A percentile compares a stretch with the other conserved stretches of the same genome.
Conservation (phyloP, 345 rosid genomes). For the Syzygium grande region DNA sequence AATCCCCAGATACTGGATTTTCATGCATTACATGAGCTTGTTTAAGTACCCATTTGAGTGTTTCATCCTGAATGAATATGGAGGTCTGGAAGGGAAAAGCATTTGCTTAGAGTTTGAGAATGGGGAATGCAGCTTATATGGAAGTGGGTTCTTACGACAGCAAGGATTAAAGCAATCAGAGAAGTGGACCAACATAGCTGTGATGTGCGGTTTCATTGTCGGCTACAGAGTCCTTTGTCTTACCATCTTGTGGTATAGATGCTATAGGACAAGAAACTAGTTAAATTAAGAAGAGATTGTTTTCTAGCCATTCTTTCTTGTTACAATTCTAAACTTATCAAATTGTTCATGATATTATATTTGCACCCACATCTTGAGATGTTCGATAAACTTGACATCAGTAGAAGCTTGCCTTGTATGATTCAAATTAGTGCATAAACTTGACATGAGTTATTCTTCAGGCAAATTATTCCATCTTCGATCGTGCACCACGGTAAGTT, state of each 20-base stretch:
- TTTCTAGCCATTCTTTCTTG: neutral
- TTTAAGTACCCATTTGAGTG: conserved; percentile 88
- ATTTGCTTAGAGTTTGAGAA: conserved; percentile 27
- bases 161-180: conserved; percentile 49
- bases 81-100: conserved; percentile 35
- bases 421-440: neutral
- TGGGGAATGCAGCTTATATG: conserved; percentile 30
- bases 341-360: neutral
- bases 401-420: neutral
- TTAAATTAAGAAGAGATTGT: neutral
- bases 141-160: conserved; percentile 43
- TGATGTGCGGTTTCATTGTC: conserved; percentile 63
- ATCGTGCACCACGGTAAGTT: neutral
- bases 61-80: conserved; percentile 65
- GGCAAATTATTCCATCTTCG: neutral
- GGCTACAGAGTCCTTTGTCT: conserved; percentile 73
- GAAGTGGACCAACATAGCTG: conserved; percentile 72
- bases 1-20: conserved; percentile 74
- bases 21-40: conserved; percentile 79
- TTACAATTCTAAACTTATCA: neutral
- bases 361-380: neutral
- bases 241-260: conserved; percentile 64
- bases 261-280: conserved; percentile 48
- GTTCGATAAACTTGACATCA: neutral
- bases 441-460: neutral